Evolutionary conservation across 257 asterid species (phyloP), one percentile per base, ranked within the genome.

Genomic region (Dorcoceras hygrometricum): DNA sequence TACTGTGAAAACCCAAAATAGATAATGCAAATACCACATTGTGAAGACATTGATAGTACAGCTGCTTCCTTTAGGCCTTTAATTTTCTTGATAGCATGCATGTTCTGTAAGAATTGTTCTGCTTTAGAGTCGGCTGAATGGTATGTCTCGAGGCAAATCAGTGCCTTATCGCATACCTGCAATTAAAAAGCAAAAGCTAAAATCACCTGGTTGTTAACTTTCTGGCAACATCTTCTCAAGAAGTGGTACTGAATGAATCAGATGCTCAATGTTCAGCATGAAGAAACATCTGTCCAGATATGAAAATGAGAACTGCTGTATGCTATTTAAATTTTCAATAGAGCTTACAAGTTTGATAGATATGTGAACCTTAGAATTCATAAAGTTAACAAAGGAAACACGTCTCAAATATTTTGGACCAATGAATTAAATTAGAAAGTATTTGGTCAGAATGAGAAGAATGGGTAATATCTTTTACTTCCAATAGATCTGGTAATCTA

Each of bases 121-220:
- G 71, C 61, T 70, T 78, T 76, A 31, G 73, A 58, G 71, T 72
- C 74, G 23, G 77, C 36, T 11, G n/a, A 5, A 18, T 28, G 46
- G 54, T 68, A 71, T 50, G 22, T 56, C 34, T 76, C 76, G 67
- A 71, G 66, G 83, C 80, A 76, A 65, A 57, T 43, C 27, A 76
- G 79, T 22, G 96, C 95, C 75, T 82, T 92, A 65, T 87, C 91
- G 71, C 93, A 92, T 70, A 93, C 93, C 97, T 92, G 72, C 61
- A 58, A 65, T 43, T 6, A 51, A 57, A 66, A 68, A 68, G 34
- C 54, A 67, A 4, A 39, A 43, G 48, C 51, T 36, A 68, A 60
- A 55, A 69, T 57, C 63, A 65, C 50, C 62, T 25, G 39, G 24
- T 51, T 7, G 60, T 25, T 19, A 34, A 28, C 51, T 19, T 51